Percentiles rank a stretch among this genome's conserved stretches.
Conservation (phyloP, 768 basidiomycete species). For the Nidula microcarpa region DNA sequence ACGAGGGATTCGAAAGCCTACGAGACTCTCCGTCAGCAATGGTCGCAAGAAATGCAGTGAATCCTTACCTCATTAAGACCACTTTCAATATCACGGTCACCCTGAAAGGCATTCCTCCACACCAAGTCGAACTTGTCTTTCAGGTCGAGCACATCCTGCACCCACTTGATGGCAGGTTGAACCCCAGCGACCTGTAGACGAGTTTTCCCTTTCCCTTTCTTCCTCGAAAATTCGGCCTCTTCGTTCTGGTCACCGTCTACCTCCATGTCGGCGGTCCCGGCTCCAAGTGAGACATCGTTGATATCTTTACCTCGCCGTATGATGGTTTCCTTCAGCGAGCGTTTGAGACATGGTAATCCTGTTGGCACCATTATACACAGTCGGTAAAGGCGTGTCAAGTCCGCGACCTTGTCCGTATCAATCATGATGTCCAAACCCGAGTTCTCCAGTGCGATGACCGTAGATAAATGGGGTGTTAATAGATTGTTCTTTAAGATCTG, state of each 20-base stretch:
- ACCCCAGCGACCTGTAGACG: constrained; percentile 34
- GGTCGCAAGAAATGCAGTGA: neutral
- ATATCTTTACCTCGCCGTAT: constrained; percentile 73
- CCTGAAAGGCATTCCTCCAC: constrained; percentile 67
- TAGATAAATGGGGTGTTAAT: constrained; percentile 71
- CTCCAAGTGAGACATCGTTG: constrained; percentile 56
- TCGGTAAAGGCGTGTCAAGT: constrained; percentile 75
- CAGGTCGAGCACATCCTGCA: constrained; percentile 83
- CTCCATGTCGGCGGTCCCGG: constrained; percentile 30
- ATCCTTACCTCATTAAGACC: constrained; percentile 75
- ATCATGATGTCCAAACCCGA: constrained; percentile 90
- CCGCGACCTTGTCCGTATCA: constrained; percentile 71
- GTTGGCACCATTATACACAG: constrained; percentile 65
- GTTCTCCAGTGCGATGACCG: constrained; percentile 72
- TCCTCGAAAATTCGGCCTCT: constrained; percentile 31
- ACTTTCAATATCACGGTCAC: constrained; percentile 75
- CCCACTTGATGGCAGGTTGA: constrained; percentile 85
- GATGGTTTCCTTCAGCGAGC: constrained; percentile 70
- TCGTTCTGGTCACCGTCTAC: constrained; percentile 25
- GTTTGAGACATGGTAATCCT: constrained; percentile 64
- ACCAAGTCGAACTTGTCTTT: constrained; percentile 88
- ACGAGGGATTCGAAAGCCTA: constrained; percentile 94
- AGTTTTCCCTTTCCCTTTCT: constrained; percentile 49
- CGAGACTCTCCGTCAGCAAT: neutral
- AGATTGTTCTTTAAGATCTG: constrained; percentile 77